phyloP scores from a whole-genome alignment of 2,329 filamentous ascomycete genomes.

The Penicillium griseofulvum region DNA sequence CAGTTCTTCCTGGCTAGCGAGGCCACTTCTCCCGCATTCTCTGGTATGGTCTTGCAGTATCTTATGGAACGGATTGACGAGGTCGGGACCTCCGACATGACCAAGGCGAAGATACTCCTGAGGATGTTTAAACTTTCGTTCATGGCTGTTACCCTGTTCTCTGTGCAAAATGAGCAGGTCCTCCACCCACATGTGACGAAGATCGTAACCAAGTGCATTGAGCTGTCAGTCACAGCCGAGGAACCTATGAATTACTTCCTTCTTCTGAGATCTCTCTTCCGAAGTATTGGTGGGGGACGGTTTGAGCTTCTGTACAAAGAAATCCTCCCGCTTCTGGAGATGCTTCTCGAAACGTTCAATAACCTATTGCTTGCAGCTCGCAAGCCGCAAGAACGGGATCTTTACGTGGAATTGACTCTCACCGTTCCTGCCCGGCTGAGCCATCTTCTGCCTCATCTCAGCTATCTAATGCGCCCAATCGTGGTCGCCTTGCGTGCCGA shows the following conservation, averaged over 20 bases:
- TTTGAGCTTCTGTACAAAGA: slow-evolving; percentile 99
- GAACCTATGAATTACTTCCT: slow-evolving; percentile 99
- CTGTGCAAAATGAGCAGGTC: slow-evolving; percentile 90
- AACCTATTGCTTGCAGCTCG: slow-evolving; percentile 86
- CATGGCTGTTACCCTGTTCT: slow-evolving; percentile 98
- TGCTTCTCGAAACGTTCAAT: slow-evolving; percentile 96
- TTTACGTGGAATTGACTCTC: slow-evolving; percentile 95
- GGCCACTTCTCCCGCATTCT: slow-evolving; percentile 94
- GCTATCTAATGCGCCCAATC: slow-evolving; percentile 92
- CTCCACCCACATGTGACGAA: slow-evolving; percentile 93
- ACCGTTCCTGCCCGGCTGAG: slow-evolving; percentile 93
- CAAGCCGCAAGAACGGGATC: slow-evolving; percentile 84
- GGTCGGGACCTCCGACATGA: slow-evolving; percentile 86
- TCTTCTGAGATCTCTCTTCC: slow-evolving; percentile 83
- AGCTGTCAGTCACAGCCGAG: slow-evolving; percentile 89
- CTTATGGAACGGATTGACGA: slow-evolving; percentile 96
- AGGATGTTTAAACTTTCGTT: slow-evolving; percentile 97
- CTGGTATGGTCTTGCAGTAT: slow-evolving; percentile 95
- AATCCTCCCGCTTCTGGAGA: slow-evolving; percentile 91
- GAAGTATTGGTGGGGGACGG: slow-evolving; percentile 93
- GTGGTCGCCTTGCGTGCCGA: slow-evolving; percentile 93
- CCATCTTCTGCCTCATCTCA: slow-evolving; percentile 90
- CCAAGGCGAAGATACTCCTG: slow-evolving; percentile 87
- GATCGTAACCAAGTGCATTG: slow-evolving; percentile 95
- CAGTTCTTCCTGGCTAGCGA: slow-evolving; percentile 99